Evolutionary conservation across 192 early-diverging fungal genomes (phyloP), one percentile per base, ranked within the genome.

Genomic region (Rhizoclosmatium sp.): DNA sequence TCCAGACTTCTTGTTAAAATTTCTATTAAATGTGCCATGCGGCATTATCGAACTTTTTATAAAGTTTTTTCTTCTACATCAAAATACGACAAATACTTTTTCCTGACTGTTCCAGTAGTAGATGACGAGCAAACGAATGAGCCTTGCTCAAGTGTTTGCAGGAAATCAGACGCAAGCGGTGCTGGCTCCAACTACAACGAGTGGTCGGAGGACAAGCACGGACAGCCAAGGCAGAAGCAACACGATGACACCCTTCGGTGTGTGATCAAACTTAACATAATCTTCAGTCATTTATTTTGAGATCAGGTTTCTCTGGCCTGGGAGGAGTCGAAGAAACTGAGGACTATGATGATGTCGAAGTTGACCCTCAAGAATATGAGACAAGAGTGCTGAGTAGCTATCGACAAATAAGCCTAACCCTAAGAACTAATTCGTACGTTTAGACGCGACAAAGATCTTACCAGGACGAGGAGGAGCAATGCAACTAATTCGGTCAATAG

Each of bases 391-490:
- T 65, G 23, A 42, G 62, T 65, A 16, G 21, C 23, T 65, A 21
- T 65, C 62, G 1, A 16, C 23, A 40, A 65, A 40, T 65, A 0
- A 40, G 41, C 21, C 1, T 10, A 10, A n/a, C n/a, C n/a, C n/a
- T n/a, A n/a, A n/a, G n/a, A 65, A 65, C 5, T 16, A 10, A 65
- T 10, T 10, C 62, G 5, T 23, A 65, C 10, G 5, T 54, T 12
- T 54, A 54, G 51, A 54, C 51, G 5, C 51, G 51, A 54, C 5
- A 54, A 54, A 54, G 16, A 16, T 54, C 51, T 16, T 54, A 12
- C 51, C 62, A 40, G 62, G 62, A 7, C 62, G 62, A 16, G 41
- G 7, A 40, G 62, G 62, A 23, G 62, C 62, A 21, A 65, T 65
- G 41, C 21, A 65, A 40, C 23, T 65, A 23, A 65, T 65, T 41